A percentile compares a stretch with the other conserved stretches of the same genome.
Conservation (phyloP, 257 asterid species). For the Cruciata laevipes region DNA sequence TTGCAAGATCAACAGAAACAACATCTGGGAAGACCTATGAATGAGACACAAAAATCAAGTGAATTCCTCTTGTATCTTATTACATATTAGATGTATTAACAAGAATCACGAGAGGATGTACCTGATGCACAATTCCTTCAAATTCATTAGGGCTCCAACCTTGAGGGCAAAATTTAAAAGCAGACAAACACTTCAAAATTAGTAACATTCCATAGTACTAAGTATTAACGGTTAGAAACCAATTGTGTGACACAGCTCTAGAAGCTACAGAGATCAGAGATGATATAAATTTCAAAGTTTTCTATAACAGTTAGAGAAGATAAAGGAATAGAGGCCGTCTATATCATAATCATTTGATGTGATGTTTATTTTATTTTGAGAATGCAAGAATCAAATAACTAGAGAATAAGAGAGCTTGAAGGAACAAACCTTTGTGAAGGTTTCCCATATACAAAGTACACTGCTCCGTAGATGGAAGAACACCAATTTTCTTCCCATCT, state of each 20-base stretch:
- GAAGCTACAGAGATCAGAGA: not conserved
- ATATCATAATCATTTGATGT: not conserved
- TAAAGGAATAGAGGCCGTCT: not conserved
- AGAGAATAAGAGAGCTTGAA: not conserved
- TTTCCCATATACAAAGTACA: constrained; percentile 69
- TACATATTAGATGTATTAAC: constrained; percentile 1
- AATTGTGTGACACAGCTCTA: not conserved
- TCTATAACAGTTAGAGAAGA: not conserved
- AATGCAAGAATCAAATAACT: not conserved
- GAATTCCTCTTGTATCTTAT: not conserved
- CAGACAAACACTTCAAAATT: not conserved
- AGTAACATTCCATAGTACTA: not conserved
- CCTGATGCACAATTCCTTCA: constrained; percentile 67
- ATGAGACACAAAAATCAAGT: constrained; percentile 4
- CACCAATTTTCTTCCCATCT: constrained; percentile 80
- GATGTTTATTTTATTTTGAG: not conserved
- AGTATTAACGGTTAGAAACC: not conserved
- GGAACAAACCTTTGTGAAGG: constrained; percentile 74
- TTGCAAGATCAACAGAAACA: constrained; percentile 62
- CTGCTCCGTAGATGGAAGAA: constrained; percentile 76
- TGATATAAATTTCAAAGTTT: not conserved
- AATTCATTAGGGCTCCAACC: constrained; percentile 83
- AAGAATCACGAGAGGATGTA: constrained; percentile 20
- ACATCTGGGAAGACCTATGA: constrained; percentile 71
- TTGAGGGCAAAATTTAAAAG: constrained; percentile 18